Base-by-base conservation (phyloP, 208 protist species). In the Trypanosoma melophagium region DNA sequence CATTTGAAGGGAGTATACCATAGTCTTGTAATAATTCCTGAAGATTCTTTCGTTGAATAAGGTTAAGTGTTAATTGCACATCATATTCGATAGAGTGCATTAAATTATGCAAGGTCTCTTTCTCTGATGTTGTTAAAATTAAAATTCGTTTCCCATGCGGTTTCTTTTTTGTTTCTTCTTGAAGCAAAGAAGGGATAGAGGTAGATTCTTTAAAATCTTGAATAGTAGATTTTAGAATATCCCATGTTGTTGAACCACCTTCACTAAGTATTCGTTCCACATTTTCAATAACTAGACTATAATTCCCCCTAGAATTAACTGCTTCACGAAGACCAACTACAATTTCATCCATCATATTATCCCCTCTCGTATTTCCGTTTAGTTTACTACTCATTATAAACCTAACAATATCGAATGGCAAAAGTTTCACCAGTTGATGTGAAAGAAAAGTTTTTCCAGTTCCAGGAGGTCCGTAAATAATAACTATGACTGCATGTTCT, bases 391-490 rank as follows among this genome's bases (percentile, higher is more conserved):
- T 21, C 7, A 51, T 45, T 31, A 72, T 24, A 60, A 64, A 60
- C 24, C 44, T 60, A 2, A 14, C 60, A 7, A 44, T 7, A 44
- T 50, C 51, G 60, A 64, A 72, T 0, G 22, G 50, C 22, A 49
- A 28, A 25, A 54, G 56, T 24, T 69, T 71, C 10, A 77, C 60
- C 3, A 95, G 50, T 10, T 82, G 53, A 12, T 65, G 76, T 13
- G 89, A 75, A 19, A 90, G 22, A 21, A 66, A 67, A 4, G 83
- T 87, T 66, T 92, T 93, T 45, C 89, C 89, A 12, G 76, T 87
- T 1, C 89, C 89, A 0, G 66, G 31, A n/a, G 72, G 73, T 0
- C 86, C 86, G 22, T 77, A 77, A 47, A 95, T 69, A 22, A 78
- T 65, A 14, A 93, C 59, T 19, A 84, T 44, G 13, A 70, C 83